A percentile compares a stretch with the other conserved stretches of the same genome.
Evolutionary conservation across 257 asterid genomes (phyloP).

Genomic region (Parsonsia alboflavescens): DNA sequence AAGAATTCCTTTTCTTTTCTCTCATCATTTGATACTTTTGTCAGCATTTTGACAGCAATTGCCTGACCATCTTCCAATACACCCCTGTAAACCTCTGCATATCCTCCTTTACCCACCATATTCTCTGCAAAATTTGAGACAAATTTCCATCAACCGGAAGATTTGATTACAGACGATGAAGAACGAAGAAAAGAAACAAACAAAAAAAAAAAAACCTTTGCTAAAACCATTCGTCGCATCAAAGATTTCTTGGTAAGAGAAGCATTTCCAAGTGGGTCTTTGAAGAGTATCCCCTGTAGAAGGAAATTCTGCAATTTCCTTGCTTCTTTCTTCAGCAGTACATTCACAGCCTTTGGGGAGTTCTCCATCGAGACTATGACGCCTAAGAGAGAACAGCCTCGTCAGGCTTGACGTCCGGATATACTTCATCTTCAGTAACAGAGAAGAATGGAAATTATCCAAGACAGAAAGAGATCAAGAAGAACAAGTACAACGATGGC

Average conservation of each 20-base stretch:
- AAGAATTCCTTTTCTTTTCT: slow-evolving; percentile 85
- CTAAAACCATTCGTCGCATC: slow-evolving; percentile 75
- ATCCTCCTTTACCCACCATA: slow-evolving; percentile 92
- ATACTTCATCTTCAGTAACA: slow-evolving; percentile 43
- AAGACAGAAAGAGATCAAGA: neutral
- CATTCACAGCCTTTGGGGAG: slow-evolving; percentile 26
- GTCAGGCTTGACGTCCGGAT: slow-evolving; percentile 66
- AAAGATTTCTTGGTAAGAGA: slow-evolving; percentile 58
- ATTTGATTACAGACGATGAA: neutral
- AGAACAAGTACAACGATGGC: neutral
- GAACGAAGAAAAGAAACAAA: neutral
- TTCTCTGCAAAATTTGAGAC: slow-evolving; percentile 35
- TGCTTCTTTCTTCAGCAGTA: slow-evolving; percentile 15
- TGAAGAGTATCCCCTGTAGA: slow-evolving; percentile 29
- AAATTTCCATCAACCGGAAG: neutral
- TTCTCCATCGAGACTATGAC: slow-evolving; percentile 45
- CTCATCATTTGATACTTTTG: slow-evolving; percentile 65
- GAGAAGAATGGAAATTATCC: too few species aligned
- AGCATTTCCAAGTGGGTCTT: slow-evolving; percentile 90
- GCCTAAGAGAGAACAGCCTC: slow-evolving; percentile 63
- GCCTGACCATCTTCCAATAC: slow-evolving; percentile 64
- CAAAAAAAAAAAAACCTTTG: slow-evolving; percentile 34
- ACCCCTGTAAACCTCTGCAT: slow-evolving; percentile 95
- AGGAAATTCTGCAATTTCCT: slow-evolving; percentile 10
- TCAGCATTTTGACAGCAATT: slow-evolving; percentile 76